Conservation (phyloP, 176 grass and related monocot species). For the Stipa capillata region DNA sequence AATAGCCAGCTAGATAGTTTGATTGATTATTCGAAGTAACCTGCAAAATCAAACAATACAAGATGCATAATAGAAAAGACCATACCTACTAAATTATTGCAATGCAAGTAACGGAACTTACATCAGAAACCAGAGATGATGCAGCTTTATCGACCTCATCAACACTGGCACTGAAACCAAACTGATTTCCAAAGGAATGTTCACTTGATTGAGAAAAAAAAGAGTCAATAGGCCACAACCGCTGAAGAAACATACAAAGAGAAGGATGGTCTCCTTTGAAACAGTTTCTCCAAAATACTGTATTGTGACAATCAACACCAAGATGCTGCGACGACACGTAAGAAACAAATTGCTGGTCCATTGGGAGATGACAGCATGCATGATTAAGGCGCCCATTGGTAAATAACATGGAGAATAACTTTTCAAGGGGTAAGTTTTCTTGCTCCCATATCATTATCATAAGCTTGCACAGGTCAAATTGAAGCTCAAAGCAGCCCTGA, state of each 20-base stretch:
- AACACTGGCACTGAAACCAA: constrained; percentile 28
- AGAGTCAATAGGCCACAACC: constrained; percentile 31
- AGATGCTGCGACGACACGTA: constrained; percentile 27
- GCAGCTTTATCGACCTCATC: constrained; percentile 48
- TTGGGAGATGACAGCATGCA: constrained; percentile 56
- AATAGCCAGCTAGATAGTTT: constrained; percentile 50
- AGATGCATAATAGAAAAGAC: constrained; percentile 9
- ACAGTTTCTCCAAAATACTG: constrained; percentile 64
- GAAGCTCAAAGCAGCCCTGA: constrained; percentile 74
- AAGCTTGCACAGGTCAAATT: constrained; percentile 67
- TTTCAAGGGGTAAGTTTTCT: constrained; percentile 53
- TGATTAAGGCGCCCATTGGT: constrained; percentile 61
- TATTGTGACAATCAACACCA: constrained; percentile 34
- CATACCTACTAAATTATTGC: neutral
- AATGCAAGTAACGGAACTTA: constrained; percentile 28
- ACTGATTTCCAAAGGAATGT: constrained; percentile 12
- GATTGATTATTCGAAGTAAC: constrained; percentile 36
- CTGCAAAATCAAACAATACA: constrained; percentile 47
- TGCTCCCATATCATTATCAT: constrained; percentile 50
- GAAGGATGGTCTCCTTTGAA: constrained; percentile 43
- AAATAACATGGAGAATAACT: constrained; percentile 50
- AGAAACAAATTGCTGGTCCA: constrained; percentile 54
- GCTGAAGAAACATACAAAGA: constrained; percentile 61
- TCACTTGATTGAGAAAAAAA: constrained; percentile 35
- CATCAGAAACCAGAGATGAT: constrained; percentile 58